Percentiles rank a stretch among this genome's conserved stretches.
These are phyloP conservation scores for Populus pruinosa DNA, from an alignment of 345 rosid genomes.

Conservation along the genomic window DNA sequence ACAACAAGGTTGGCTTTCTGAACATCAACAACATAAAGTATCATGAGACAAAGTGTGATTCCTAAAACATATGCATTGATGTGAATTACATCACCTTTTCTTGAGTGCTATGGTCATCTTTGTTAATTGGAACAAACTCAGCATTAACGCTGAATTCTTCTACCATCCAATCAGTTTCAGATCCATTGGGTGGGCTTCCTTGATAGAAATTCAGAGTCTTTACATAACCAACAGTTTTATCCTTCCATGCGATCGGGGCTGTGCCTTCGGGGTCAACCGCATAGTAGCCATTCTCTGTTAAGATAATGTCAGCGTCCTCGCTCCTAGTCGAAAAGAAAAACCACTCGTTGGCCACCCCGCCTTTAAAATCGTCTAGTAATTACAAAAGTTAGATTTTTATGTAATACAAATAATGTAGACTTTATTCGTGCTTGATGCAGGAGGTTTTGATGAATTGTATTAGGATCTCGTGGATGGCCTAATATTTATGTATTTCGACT, in stretches of 20 bases:
- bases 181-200: not conserved
- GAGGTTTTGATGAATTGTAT: no score
- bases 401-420: not conserved
- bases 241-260: not conserved
- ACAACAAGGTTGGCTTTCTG: not conserved
- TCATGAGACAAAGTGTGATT: not conserved
- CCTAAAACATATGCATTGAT: not conserved
- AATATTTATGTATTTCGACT: no score
- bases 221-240: not conserved
- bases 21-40: not conserved
- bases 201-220: not conserved
- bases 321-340: not conserved
- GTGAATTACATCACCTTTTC: not conserved
- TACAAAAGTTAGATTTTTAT: not conserved
- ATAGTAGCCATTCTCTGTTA: not conserved
- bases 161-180: not conserved
- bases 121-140: not conserved
- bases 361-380: not conserved
- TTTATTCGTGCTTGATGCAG: no score
- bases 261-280: not conserved
- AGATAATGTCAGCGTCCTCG: not conserved
- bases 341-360: not conserved
- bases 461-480: no score
- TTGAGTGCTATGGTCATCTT: not conserved
- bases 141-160: not conserved